Percentiles rank a stretch among this genome's conserved stretches.
phyloP scores from a whole-genome alignment of 345 rosid genomes.

The Boechera divaricarpa region DNA sequence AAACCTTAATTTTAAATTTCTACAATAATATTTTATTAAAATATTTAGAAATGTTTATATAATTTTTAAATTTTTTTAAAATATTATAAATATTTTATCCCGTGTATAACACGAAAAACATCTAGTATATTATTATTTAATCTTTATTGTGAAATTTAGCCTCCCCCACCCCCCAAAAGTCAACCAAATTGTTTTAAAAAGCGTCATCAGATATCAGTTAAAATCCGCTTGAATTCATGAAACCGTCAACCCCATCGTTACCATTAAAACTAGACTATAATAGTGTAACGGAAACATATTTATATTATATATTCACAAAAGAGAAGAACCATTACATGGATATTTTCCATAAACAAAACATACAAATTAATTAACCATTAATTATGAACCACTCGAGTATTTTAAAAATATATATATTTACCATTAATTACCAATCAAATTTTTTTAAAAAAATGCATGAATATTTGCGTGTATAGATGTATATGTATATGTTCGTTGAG shows the following conservation, averaged over 20 bases:
- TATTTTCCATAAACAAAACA: background rate
- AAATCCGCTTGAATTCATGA: background rate
- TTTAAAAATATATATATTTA: background rate
- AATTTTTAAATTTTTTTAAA: no score
- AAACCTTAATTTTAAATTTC: no score
- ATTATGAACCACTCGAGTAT: background rate
- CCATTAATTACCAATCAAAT: background rate
- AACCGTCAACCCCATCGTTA: conserved; percentile 3
- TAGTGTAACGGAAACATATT: conserved; percentile 7
- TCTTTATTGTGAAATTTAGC: background rate
- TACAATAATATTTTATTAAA: no score
- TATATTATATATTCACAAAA: background rate
- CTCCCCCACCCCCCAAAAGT: background rate
- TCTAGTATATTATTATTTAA: background rate
- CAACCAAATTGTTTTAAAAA: background rate
- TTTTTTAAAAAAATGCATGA: conserved; percentile 3
- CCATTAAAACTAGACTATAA: background rate
- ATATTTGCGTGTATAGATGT: conserved; percentile 1
- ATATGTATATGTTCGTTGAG: conserved; percentile 1
- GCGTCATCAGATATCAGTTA: background rate
- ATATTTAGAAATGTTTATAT: no score
- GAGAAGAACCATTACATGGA: background rate
- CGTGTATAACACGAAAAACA: no score
- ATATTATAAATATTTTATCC: no score
- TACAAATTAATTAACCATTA: background rate